phyloP scores from a whole-genome alignment of 2,329 filamentous ascomycete genomes.

The Ceratocystis alfenasii region DNA sequence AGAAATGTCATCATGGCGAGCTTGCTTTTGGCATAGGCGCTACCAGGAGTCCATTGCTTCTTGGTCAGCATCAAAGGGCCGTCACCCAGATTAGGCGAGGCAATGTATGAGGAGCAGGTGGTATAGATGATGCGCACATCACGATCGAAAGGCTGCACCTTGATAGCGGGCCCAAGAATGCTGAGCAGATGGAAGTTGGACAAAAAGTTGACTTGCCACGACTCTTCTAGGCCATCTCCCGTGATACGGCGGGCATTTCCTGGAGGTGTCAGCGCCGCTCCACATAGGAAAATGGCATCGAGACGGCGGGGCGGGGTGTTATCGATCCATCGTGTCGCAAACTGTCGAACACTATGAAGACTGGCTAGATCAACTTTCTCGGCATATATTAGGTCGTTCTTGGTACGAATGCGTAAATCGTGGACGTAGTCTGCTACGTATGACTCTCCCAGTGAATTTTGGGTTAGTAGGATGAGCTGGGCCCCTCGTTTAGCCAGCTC shows the following conservation, averaged over 20 bases:
- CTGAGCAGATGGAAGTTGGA: slow-evolving; percentile 91
- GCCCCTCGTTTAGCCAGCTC: slow-evolving; percentile 71
- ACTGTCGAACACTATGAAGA: slow-evolving; percentile 79
- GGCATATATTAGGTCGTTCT: slow-evolving; percentile 83
- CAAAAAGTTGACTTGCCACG: slow-evolving; percentile 91
- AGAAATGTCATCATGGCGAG: slow-evolving; percentile 83
- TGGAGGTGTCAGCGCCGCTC: slow-evolving; percentile 60
- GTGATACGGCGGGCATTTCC: slow-evolving; percentile 51
- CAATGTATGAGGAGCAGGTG: slow-evolving; percentile 81
- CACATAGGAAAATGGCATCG: slow-evolving; percentile 85
- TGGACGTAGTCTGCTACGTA: slow-evolving; percentile 90
- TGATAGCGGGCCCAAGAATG: slow-evolving; percentile 79
- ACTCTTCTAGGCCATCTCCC: slow-evolving; percentile 69
- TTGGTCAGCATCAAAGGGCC: slow-evolving; percentile 31
- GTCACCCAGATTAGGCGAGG: slow-evolving; percentile 55
- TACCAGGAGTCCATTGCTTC: slow-evolving; percentile 43
- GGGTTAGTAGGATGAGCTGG: slow-evolving; percentile 81
- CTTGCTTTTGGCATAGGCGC: slow-evolving; percentile 54
- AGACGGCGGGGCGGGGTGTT: slow-evolving; percentile 79
- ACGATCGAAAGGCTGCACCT: slow-evolving; percentile 83
- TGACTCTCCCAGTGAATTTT: slow-evolving; percentile 65
- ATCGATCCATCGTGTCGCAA: slow-evolving; percentile 97
- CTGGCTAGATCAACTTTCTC: slow-evolving; percentile 86
- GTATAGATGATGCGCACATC: slow-evolving; percentile 81
- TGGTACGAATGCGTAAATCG: slow-evolving; percentile 63